A percentile compares a stretch with the other conserved stretches of the same genome.
Evolutionary conservation across 1,139 yeast species (phyloP).

Genomic region (Nakaseomyces bracarensis): DNA sequence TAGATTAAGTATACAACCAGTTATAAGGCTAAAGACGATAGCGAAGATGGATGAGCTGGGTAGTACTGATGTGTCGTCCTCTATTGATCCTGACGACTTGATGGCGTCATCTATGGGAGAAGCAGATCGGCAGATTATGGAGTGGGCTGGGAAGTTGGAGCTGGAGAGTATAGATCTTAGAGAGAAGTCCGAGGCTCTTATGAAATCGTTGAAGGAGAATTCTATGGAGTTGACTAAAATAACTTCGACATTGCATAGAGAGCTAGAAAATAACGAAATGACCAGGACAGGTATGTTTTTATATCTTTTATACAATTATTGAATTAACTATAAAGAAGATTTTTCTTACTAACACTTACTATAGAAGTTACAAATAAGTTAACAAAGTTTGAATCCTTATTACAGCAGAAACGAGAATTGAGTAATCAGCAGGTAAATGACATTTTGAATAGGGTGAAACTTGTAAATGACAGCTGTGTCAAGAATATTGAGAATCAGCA

Average conservation of each 20-base stretch:
- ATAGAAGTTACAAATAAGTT: not conserved
- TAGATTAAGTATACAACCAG: too few relatives aligned
- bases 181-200: conserved; percentile 29
- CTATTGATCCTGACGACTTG: conserved; percentile 1
- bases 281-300: not conserved
- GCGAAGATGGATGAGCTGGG: not conserved
- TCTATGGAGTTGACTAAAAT: conserved; percentile 2
- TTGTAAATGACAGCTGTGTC: not conserved
- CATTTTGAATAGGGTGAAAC: not conserved
- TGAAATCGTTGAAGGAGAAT: conserved; percentile 12
- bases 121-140: conserved; percentile 33
- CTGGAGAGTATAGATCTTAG: conserved; percentile 38
- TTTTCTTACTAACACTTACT: not conserved
- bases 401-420: not conserved
- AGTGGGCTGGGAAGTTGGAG: conserved; percentile 42
- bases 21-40: too few relatives aligned
- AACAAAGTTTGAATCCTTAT: not conserved
- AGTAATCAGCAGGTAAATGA: not conserved
- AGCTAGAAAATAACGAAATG: not conserved
- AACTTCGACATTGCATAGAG: not conserved
- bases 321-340: too few relatives aligned
- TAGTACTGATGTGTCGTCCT: conserved; percentile 4
- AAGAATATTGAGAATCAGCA: too few relatives aligned
- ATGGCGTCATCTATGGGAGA: conserved; percentile 18
- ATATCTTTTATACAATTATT: too few relatives aligned